These are phyloP conservation scores for Yamadazyma membranifaciens DNA, from an alignment of 1,139 yeast species.

Conservation along the genomic window DNA sequence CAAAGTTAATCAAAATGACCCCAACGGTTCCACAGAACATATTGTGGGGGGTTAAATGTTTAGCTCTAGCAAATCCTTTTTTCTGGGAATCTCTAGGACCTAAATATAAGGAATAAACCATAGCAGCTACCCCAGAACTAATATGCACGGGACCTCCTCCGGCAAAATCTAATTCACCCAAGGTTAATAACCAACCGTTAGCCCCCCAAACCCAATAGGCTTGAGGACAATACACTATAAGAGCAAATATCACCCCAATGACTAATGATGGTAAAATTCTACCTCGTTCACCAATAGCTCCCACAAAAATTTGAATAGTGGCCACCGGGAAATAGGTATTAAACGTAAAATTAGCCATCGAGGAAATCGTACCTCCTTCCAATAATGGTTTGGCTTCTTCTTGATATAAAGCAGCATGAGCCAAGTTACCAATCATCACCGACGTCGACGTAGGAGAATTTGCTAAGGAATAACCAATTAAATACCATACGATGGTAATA, in stretches of 20 bases:
- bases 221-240: constrained; percentile 88
- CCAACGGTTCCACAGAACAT: constrained; percentile 51
- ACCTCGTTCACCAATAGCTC: constrained; percentile 97
- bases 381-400: constrained; percentile 34
- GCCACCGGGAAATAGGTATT: constrained; percentile 86
- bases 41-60: constrained; percentile 3
- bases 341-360: constrained; percentile 68
- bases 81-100: constrained; percentile 89
- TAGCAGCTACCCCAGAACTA: constrained; percentile 89
- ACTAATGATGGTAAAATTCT: constrained; percentile 93
- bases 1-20: constrained; percentile 91
- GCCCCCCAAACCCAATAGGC: constrained; percentile 98
- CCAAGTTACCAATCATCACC: constrained; percentile 72
- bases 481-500: constrained; percentile 89
- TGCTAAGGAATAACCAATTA: constrained; percentile 91
- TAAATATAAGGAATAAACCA: constrained; percentile 83
- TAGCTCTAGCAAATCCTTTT: constrained; percentile 29
- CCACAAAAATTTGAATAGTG: constrained; percentile 86
- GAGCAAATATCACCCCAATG: constrained; percentile 84
- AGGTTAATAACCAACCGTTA: constrained; percentile 77
- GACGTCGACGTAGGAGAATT: constrained; percentile 74
- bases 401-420: constrained; percentile 73
- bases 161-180: constrained; percentile 92
- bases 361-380: constrained; percentile 63
- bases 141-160: constrained; percentile 99